Percentiles rank a stretch among this genome's conserved stretches.
phyloP scores from a whole-genome alignment of 2,329 filamentous ascomycete genomes.

The Sclerotinia subarctica region DNA sequence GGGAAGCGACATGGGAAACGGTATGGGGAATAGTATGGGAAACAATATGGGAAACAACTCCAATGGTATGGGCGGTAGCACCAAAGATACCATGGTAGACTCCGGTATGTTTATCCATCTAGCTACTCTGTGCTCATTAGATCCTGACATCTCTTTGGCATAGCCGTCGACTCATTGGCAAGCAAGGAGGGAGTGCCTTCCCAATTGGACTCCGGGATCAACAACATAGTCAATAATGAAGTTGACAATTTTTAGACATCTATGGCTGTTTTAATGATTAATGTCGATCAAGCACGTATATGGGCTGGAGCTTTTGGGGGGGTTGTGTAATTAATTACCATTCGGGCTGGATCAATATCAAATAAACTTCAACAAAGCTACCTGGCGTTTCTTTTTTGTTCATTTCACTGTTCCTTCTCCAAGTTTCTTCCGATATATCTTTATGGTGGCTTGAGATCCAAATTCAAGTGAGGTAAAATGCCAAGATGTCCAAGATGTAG shows the following conservation, averaged over 20 bases:
- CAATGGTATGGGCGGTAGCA: slow-evolving; percentile 34
- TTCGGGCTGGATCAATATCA: neutral
- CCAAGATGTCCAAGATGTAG: neutral
- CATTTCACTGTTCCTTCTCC: neutral
- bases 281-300: neutral
- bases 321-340: neutral
- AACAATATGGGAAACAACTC: slow-evolving; percentile 38
- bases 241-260: slow-evolving; percentile 3
- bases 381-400: neutral
- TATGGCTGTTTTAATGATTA: neutral
- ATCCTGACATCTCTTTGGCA: neutral
- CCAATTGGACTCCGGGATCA: slow-evolving; percentile 37
- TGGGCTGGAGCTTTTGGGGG: neutral
- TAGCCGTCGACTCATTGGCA: slow-evolving; percentile 39
- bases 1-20: slow-evolving; percentile 26
- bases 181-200: slow-evolving; percentile 39
- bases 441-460: neutral
- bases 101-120: slow-evolving; percentile 32
- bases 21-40: slow-evolving; percentile 32
- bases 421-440: neutral
- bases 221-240: slow-evolving; percentile 15
- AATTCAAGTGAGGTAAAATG: neutral
- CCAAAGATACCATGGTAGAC: slow-evolving; percentile 39
- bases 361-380: neutral
- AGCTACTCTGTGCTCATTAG: neutral